These are phyloP conservation scores for Uronychia setigera DNA, from an alignment of 73 alveolate genomes.

Conservation along the genomic window DNA sequence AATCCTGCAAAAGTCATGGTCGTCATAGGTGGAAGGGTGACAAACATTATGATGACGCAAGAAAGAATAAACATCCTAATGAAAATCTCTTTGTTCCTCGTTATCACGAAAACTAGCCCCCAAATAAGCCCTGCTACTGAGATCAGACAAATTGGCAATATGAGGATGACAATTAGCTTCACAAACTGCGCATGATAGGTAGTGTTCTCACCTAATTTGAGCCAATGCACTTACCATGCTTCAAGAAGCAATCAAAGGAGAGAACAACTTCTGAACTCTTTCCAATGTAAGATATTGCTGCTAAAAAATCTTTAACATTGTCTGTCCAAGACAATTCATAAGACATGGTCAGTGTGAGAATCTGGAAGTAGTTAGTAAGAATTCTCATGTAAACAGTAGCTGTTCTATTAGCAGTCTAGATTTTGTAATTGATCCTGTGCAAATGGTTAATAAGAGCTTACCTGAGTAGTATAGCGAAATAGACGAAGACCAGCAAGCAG, in stretches of 20 bases:
- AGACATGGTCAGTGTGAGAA: slow-evolving; percentile 38
- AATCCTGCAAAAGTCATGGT: slow-evolving; percentile 36
- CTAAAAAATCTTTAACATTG: slow-evolving; percentile 22
- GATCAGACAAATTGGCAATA: slow-evolving; percentile 22
- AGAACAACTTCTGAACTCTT: slow-evolving; percentile 32
- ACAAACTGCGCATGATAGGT: slow-evolving; percentile 27
- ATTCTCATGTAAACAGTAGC: slow-evolving; percentile 63
- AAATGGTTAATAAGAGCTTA: neutral
- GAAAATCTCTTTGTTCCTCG: neutral
- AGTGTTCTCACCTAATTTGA: slow-evolving; percentile 2
- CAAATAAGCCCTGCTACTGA: neutral
- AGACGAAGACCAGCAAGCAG: neutral
- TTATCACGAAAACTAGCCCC: neutral
- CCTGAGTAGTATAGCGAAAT: neutral
- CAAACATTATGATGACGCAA: slow-evolving; percentile 18
- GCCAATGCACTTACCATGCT: neutral
- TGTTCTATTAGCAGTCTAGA: slow-evolving; percentile 27
- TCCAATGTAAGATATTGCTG: slow-evolving; percentile 17
- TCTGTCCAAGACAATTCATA: slow-evolving; percentile 42
- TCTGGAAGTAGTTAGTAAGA: slow-evolving; percentile 60
- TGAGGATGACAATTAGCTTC: slow-evolving; percentile 25
- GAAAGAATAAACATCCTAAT: slow-evolving; percentile 10
- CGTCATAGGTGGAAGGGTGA: slow-evolving; percentile 34
- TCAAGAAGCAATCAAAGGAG: slow-evolving; percentile 48
- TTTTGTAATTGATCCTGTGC: neutral